Evolutionary conservation across 2,329 filamentous ascomycete species (phyloP).

Genomic region (Xylaria sp.): DNA sequence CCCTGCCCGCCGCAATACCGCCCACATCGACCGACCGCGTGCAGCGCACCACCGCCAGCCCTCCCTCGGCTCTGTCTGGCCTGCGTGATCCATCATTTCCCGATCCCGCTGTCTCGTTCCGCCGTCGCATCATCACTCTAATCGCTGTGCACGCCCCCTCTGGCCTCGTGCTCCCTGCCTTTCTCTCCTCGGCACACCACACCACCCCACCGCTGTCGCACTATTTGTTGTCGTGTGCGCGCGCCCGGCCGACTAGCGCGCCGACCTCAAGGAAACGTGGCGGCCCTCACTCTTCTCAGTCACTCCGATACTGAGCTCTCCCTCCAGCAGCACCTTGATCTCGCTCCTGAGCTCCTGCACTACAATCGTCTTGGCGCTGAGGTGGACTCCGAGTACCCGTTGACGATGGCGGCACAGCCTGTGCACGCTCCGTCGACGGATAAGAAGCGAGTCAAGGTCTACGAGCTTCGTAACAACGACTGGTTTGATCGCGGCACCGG

Average conservation of each 20-base stretch:
- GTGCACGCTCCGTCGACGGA: constrained; percentile 72
- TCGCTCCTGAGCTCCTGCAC: constrained; percentile 58
- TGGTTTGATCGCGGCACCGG: constrained; percentile 98
- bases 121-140: constrained; percentile 11
- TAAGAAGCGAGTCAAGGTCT: constrained; percentile 91
- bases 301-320: constrained; percentile 62
- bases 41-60: constrained; percentile 13
- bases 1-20: constrained; percentile 8
- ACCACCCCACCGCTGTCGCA: constrained; percentile 2
- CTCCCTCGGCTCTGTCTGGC: constrained; percentile 3
- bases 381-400: constrained; percentile 61
- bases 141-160: constrained; percentile 9
- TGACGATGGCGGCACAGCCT: constrained; percentile 73
- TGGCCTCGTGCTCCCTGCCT: neutral
- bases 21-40: constrained; percentile 4
- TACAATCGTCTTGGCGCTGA: constrained; percentile 57
- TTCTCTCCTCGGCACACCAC: neutral
- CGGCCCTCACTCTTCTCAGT: constrained; percentile 60
- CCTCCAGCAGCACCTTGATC: constrained; percentile 64
- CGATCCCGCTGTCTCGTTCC: neutral
- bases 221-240: constrained; percentile 31
- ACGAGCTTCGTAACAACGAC: constrained; percentile 97
- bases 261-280: constrained; percentile 52
- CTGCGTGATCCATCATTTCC: constrained; percentile 5
- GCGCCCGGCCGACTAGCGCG: constrained; percentile 42